Evolutionary conservation across 441 rosid species (phyloP).

Genomic region (Arabidopsis hybrid): DNA sequence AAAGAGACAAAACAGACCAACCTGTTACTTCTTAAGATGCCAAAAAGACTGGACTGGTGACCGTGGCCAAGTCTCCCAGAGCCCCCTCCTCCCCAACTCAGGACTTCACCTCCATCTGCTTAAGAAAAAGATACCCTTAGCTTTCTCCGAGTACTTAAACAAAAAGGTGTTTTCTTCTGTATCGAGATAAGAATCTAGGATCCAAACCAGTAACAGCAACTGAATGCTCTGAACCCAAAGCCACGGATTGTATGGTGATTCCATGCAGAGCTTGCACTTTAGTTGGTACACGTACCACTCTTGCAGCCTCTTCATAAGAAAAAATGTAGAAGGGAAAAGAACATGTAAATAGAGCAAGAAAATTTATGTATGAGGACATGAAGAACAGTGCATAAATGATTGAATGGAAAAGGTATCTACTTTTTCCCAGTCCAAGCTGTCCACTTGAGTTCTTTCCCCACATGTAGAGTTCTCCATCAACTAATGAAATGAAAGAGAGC

Average conservation of each 20-base stretch:
- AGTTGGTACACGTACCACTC: constrained; percentile 64
- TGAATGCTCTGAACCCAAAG: constrained; percentile 93
- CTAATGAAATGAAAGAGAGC: constrained; percentile 46
- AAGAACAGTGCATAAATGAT: constrained; percentile 3
- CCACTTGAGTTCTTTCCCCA: constrained; percentile 98
- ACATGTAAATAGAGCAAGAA: constrained; percentile 20
- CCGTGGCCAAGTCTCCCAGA: constrained; percentile 95
- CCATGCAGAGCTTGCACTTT: constrained; percentile 82
- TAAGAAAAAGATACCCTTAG: constrained; percentile 27
- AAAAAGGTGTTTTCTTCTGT: constrained; percentile 20
- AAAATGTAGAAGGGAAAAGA: constrained; percentile 26
- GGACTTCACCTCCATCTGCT: constrained; percentile 76
- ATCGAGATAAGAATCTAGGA: constrained; percentile 32
- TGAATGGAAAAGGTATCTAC: constrained; percentile 44
- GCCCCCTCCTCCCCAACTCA: constrained; percentile 95
- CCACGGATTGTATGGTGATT: constrained; percentile 63
- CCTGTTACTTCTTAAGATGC: constrained; percentile 74
- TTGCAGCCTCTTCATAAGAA: constrained; percentile 65
- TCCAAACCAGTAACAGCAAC: constrained; percentile 84
- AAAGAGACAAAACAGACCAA: constrained; percentile 37
- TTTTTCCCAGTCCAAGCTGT: constrained; percentile 97
- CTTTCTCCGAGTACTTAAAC: neutral
- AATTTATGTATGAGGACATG: constrained; percentile 19
- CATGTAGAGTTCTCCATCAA: constrained; percentile 85
- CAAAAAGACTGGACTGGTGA: constrained; percentile 70